Evolutionary conservation across 768 basidiomycete species (phyloP), one percentile per base, ranked within the genome.

Genomic region (Suillus plorans): DNA sequence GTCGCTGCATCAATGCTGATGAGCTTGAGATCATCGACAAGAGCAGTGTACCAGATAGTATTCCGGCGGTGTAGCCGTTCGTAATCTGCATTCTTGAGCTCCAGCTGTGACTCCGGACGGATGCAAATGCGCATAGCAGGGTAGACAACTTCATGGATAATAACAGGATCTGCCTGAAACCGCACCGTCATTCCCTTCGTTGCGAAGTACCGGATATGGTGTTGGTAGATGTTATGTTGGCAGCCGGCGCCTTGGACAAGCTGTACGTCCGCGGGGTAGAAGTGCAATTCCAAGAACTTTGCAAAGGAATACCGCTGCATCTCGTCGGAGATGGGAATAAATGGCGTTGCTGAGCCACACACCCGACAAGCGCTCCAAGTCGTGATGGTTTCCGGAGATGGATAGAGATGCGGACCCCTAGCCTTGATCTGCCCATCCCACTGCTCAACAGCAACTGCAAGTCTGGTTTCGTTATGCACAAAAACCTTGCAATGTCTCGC

Each of bases 251-350:
- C 94, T 70, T 88, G 90, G n/a, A 94, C 87, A 57, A 94, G 81
- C 70, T 88, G 84, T 71, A 95, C 88, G 67, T 93, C 88, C 41
- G 94, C 87, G 37, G 95, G 95, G 77, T 99, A 97, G 76, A 98
- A 98, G 72, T 95, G 92, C 34, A 97, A 86, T 73, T 99, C 97
- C 36, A 99, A 84, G 75, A 97, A 99, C 70, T 97, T 96, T 42
- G 91, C 94, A 74, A 98, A 97, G 5, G 96, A 98, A 73, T 97
- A 95, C 63, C 90, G 82, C 71, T 94, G 91, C 84, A 96, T 95
- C 74, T 97, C 95, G 69, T 93, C 90, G 2, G 94, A 94, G 45
- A 94, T 88, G 6, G 89, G 90, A 68, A 95, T 91, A 77, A 95
- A 92, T 3, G 94, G 92, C 3, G 93, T 95, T 1, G 89, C 89